Conservation (phyloP, 129 eudicot species). For the Helichrysum umbraculigerum region DNA sequence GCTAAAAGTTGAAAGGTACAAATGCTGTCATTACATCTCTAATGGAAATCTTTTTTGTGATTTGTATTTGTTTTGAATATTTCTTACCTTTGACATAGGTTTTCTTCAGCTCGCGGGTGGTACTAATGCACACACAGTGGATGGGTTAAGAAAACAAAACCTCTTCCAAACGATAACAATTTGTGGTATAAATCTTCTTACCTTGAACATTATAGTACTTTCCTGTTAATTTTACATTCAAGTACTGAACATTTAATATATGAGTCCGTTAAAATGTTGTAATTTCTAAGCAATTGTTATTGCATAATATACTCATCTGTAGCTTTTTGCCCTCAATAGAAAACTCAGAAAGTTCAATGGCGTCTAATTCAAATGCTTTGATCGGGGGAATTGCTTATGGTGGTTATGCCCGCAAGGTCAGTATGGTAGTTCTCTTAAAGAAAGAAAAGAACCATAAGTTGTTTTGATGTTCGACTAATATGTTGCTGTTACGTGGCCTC, state of each 20-base stretch:
- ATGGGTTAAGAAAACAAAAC: constrained; percentile 57
- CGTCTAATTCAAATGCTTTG: constrained; percentile 43
- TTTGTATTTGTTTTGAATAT: not conserved
- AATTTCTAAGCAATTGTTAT: not conserved
- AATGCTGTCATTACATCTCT: constrained; percentile 1
- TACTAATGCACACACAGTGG: constrained; percentile 89
- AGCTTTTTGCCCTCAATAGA: constrained; percentile 24
- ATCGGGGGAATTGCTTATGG: constrained; percentile 91
- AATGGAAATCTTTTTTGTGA: not conserved
- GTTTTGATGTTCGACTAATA: not conserved
- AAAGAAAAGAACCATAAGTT: not conserved
- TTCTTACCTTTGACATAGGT: constrained; percentile 41
- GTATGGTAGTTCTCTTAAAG: not conserved
- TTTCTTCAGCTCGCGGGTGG: constrained; percentile 97
- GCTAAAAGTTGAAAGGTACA: constrained; percentile 1
- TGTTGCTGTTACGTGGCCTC: not conserved
- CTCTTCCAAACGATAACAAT: constrained; percentile 51
- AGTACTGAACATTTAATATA: not conserved
- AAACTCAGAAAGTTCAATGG: constrained; percentile 21
- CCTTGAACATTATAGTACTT: not conserved
- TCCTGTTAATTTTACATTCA: not conserved
- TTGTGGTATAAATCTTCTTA: constrained; percentile 37
- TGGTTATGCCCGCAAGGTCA: constrained; percentile 90
- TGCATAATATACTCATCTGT: not conserved
- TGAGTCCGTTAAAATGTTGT: not conserved